A percentile compares a stretch with the other conserved stretches of the same genome.
These are phyloP conservation scores for Botrytis hyacinthi DNA, from an alignment of 2,329 filamentous ascomycete genomes.

Conservation along the genomic window DNA sequence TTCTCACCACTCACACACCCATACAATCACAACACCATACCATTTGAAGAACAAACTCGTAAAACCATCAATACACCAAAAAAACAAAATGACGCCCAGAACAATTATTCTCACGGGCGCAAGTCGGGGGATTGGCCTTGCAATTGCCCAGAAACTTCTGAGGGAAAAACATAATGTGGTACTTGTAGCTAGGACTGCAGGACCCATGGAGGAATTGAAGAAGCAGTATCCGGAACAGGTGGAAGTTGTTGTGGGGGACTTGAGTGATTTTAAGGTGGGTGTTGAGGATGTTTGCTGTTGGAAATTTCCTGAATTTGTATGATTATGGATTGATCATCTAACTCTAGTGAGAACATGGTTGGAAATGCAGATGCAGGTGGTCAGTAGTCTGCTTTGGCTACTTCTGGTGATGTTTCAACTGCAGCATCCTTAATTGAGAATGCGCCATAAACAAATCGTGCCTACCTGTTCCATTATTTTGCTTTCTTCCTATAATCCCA, in stretches of 20 bases:
- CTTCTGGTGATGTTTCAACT: not conserved
- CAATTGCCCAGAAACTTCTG: constrained; percentile 53
- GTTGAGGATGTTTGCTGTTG: not conserved
- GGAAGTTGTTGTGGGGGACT: constrained; percentile 55
- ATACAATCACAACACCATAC: not conserved
- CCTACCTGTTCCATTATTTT: not conserved
- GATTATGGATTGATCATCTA: not conserved
- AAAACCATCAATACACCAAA: not conserved
- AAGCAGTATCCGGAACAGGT: constrained; percentile 52
- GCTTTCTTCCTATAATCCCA: not conserved
- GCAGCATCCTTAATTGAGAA: not conserved
- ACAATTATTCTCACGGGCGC: constrained; percentile 68
- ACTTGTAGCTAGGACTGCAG: constrained; percentile 54
- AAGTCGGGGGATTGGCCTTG: constrained; percentile 61
- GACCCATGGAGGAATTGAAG: constrained; percentile 51
- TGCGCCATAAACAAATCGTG: not conserved
- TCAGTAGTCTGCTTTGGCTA: not conserved
- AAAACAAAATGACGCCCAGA: constrained; percentile 54
- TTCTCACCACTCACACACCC: not conserved
- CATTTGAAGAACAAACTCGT: not conserved
- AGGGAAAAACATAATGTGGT: constrained; percentile 56
- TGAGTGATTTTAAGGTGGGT: constrained; percentile 51
- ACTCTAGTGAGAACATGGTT: not conserved
- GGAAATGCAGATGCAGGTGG: not conserved
- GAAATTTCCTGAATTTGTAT: not conserved